A percentile compares a stretch with the other conserved stretches of the same genome.
phyloP scores from a whole-genome alignment of 2,329 filamentous ascomycete species.

The Venturia nashicola region DNA sequence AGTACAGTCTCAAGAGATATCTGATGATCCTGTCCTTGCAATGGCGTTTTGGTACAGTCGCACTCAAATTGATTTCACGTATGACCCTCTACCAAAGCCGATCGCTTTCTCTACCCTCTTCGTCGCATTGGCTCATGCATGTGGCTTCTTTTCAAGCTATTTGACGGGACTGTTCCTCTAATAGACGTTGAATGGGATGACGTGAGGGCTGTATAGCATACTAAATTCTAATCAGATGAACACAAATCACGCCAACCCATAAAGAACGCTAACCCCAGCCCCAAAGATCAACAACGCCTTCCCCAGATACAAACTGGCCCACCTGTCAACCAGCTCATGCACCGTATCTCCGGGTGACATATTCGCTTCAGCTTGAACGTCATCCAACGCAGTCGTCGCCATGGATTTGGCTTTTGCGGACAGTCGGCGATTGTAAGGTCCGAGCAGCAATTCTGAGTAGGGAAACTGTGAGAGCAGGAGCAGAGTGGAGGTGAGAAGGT shows the following conservation, averaged over 20 bases:
- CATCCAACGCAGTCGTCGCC: background rate
- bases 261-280: background rate
- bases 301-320: background rate
- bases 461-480: background rate
- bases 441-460: background rate
- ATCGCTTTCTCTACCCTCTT: too few relatives aligned
- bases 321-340: background rate
- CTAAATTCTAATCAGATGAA: background rate
- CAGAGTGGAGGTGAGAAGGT: background rate
- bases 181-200: background rate
- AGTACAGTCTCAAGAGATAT: too few relatives aligned
- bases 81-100: too few relatives aligned
- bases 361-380: background rate
- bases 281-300: background rate
- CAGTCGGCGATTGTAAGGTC: background rate
- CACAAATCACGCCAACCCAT: background rate
- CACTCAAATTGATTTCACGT: too few relatives aligned
- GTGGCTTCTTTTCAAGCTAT: too few relatives aligned
- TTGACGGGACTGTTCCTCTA: background rate
- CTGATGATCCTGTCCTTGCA: too few relatives aligned
- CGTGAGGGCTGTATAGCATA: background rate
- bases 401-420: background rate
- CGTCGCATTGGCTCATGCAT: too few relatives aligned
- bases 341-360: slow-evolving; percentile 1
- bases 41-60: too few relatives aligned